Percentiles rank a stretch among this genome's conserved stretches.
These are phyloP conservation scores for Starmerella cellae DNA, from an alignment of 805 yeast species.

Conservation along the genomic window DNA sequence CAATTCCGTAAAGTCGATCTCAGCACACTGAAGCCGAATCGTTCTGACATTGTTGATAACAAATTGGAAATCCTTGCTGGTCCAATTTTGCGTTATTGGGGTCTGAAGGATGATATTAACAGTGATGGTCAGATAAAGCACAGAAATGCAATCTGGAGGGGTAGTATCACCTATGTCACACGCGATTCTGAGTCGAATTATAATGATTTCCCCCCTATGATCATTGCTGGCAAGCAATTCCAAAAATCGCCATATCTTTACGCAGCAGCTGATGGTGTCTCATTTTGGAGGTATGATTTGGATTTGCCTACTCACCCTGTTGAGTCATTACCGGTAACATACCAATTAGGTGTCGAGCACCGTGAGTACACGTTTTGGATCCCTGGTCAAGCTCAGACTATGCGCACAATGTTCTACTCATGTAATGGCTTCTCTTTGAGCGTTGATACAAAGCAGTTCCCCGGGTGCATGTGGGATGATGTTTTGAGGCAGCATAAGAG, in stretches of 20 bases:
- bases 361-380: conserved; percentile 51
- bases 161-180: conserved; percentile 52
- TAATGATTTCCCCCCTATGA: conserved; percentile 25
- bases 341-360: conserved; percentile 38
- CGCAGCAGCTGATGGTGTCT: conserved; percentile 28
- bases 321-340: conserved; percentile 49
- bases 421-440: conserved; percentile 82
- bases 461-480: conserved; percentile 77
- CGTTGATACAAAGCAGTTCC: conserved; percentile 52
- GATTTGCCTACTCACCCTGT: conserved; percentile 34
- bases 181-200: conserved; percentile 29
- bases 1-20: conserved; percentile 7
- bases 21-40: conserved; percentile 9
- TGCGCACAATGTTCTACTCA: conserved; percentile 73
- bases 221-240: conserved; percentile 16
- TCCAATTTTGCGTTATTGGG: conserved; percentile 59
- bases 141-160: conserved; percentile 42
- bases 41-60: conserved; percentile 5
- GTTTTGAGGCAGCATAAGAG: conserved; percentile 54
- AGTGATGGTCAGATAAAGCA: background rate
- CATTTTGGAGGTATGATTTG: conserved; percentile 57
- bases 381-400: conserved; percentile 50
- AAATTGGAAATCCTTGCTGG: conserved; percentile 35
- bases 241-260: conserved; percentile 36
- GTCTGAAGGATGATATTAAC: conserved; percentile 37